Conservation (phyloP, 345 rosid genomes). For the Lepidium aucheri region DNA sequence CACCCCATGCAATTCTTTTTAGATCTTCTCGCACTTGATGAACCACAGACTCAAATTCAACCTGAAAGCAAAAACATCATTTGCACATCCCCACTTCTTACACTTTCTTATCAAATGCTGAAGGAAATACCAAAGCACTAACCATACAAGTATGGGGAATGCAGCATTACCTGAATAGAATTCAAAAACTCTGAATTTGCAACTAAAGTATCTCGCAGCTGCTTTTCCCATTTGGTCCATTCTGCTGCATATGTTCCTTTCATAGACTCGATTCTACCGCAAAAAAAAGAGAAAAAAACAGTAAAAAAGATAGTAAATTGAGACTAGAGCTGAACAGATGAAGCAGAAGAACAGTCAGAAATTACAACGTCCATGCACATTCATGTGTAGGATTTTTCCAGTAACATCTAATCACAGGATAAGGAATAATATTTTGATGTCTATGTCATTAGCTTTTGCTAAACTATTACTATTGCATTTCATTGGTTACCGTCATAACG, state of each 20-base stretch:
- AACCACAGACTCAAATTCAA: constrained; percentile 71
- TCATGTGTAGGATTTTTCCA: neutral
- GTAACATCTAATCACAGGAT: neutral
- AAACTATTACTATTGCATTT: neutral
- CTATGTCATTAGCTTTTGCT: neutral
- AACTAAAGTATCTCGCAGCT: constrained; percentile 41
- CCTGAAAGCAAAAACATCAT: constrained; percentile 33
- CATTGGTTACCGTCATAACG: neutral
- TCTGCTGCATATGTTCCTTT: constrained; percentile 67
- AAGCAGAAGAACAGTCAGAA: neutral
- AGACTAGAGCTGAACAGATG: neutral
- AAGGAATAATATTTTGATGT: neutral
- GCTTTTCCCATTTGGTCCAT: constrained; percentile 88
- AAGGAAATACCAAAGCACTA: neutral
- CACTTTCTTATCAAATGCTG: neutral
- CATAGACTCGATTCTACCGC: constrained; percentile 58
- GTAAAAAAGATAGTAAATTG: neutral
- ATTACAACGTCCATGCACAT: neutral
- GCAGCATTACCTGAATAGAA: constrained; percentile 57
- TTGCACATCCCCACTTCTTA: neutral
- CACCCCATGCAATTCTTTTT: constrained; percentile 54
- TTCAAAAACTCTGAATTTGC: constrained; percentile 51
- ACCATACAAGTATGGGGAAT: neutral
- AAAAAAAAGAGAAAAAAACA: neutral
- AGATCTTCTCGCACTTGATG: constrained; percentile 70